A percentile compares a stretch with the other conserved stretches of the same genome.
Evolutionary conservation across 139 green algal species (phyloP).

Genomic region (Micromonas commoda): DNA sequence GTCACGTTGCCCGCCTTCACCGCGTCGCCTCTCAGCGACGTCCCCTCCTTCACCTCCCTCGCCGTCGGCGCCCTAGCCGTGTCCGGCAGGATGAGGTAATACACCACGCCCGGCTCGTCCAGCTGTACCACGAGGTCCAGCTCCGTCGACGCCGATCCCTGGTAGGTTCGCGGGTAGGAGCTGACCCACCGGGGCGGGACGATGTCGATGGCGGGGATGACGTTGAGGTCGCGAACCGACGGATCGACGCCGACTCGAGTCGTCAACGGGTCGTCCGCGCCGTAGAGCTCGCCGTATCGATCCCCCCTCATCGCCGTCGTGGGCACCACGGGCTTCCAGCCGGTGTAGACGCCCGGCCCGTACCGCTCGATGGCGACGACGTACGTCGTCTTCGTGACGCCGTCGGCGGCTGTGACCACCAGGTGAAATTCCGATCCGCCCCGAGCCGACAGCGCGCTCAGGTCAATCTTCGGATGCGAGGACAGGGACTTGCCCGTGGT

Average conservation of each 20-base stretch:
- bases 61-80: not conserved
- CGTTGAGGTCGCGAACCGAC: not conserved
- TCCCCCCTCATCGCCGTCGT: not conserved
- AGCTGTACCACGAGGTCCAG: not conserved
- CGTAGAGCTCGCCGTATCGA: not conserved
- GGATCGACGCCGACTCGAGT: not conserved
- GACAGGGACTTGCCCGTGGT: not conserved
- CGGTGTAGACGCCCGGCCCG: not conserved
- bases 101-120: not conserved
- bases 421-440: not conserved
- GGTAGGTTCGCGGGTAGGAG: not conserved
- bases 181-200: not conserved
- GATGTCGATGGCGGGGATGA: not conserved
- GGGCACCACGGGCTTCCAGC: constrained; percentile 7
- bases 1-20: not conserved
- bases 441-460: not conserved
- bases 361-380: not conserved
- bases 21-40: not conserved
- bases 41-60: not conserved
- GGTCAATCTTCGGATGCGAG: not conserved
- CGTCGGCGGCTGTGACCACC: constrained; percentile 5
- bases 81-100: not conserved
- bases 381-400: constrained; percentile 5
- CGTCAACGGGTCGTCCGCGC: constrained; percentile 4
- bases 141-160: not conserved